Percentiles rank a stretch among this genome's conserved stretches.
phyloP scores from a whole-genome alignment of 768 basidiomycete species.

The Termitomyces sp. region DNA sequence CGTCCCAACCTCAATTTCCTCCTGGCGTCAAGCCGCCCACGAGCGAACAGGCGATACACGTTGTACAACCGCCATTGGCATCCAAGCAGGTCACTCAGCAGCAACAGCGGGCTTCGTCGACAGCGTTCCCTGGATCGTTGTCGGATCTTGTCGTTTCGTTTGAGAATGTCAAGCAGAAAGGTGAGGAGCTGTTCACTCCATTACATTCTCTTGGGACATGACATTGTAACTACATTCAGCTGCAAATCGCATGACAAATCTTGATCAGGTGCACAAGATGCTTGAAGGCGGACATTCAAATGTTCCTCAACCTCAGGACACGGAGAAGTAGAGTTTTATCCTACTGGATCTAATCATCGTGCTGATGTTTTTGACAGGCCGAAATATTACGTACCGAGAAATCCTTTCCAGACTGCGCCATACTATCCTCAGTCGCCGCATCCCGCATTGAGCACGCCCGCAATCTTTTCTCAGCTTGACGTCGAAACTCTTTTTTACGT shows the following conservation, averaged over 20 bases:
- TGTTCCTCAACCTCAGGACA: conserved; percentile 90
- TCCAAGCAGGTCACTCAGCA: conserved; percentile 37
- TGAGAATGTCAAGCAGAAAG: conserved; percentile 95
- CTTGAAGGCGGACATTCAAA: conserved; percentile 88
- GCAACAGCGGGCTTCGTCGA: conserved; percentile 30
- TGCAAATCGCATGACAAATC: conserved; percentile 79
- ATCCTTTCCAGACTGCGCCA: conserved; percentile 83
- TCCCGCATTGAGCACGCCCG: conserved; percentile 73
- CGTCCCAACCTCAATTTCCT: conserved; percentile 59
- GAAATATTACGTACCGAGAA: conserved; percentile 93
- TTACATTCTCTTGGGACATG: background rate
- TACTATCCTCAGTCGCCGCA: conserved; percentile 94
- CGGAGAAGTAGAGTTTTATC: conserved; percentile 68
- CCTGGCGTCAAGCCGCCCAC: conserved; percentile 61
- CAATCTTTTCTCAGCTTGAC: conserved; percentile 86
- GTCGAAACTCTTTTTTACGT: conserved; percentile 98
- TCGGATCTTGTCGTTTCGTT: conserved; percentile 93
- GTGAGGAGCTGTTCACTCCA: conserved; percentile 33
- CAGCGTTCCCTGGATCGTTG: conserved; percentile 75
- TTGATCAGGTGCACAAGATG: conserved; percentile 88
- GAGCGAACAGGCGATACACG: conserved; percentile 36
- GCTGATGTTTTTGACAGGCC: conserved; percentile 51
- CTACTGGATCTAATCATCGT: conserved; percentile 1
- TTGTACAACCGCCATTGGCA: conserved; percentile 48
- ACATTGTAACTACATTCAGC: conserved; percentile 29